Percentiles rank a stretch among this genome's conserved stretches.
phyloP scores from a whole-genome alignment of 805 yeast species.

The Ogataea sp. region DNA sequence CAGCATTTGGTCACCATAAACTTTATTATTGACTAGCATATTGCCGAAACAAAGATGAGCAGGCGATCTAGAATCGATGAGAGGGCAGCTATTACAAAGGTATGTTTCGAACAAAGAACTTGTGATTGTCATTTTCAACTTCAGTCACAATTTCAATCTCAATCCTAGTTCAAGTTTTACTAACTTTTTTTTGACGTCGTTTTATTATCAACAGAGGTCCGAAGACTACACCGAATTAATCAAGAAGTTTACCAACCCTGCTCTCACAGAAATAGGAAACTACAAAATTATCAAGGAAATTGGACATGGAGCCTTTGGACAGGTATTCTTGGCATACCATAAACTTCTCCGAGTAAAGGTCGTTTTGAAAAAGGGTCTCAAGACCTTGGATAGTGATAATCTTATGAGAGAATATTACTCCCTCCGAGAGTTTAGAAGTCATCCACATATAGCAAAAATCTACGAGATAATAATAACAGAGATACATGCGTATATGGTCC shows the following conservation, averaged over 20 bases:
- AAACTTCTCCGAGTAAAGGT: slow-evolving; percentile 65
- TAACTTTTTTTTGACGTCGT: not conserved
- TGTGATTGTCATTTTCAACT: not conserved
- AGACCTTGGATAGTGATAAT: slow-evolving; percentile 49
- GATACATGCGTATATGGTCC: slow-evolving; percentile 70
- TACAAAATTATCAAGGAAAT: slow-evolving; percentile 65
- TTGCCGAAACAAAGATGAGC: slow-evolving; percentile 12
- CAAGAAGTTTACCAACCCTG: slow-evolving; percentile 26
- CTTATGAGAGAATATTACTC: slow-evolving; percentile 86
- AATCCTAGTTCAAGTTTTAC: too few species aligned
- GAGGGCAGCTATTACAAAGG: slow-evolving; percentile 21
- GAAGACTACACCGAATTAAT: slow-evolving; percentile 30
- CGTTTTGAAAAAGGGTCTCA: slow-evolving; percentile 70
- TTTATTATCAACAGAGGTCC: slow-evolving; percentile 14
- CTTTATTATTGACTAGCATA: too few species aligned
- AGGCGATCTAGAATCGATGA: slow-evolving; percentile 21
- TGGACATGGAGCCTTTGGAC: slow-evolving; percentile 92
- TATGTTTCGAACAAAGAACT: slow-evolving; percentile 11
- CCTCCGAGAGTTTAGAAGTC: slow-evolving; percentile 66
- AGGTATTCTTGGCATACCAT: slow-evolving; percentile 80
- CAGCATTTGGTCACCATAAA: too few species aligned
- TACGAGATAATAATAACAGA: slow-evolving; percentile 85
- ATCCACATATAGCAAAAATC: slow-evolving; percentile 74
- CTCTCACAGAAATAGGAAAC: slow-evolving; percentile 67
- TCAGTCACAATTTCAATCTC: too few species aligned